Percentiles rank a stretch among this genome's conserved stretches.
These are phyloP conservation scores for Conringia planisiliqua DNA, from an alignment of 345 rosid species.

Conservation along the genomic window DNA sequence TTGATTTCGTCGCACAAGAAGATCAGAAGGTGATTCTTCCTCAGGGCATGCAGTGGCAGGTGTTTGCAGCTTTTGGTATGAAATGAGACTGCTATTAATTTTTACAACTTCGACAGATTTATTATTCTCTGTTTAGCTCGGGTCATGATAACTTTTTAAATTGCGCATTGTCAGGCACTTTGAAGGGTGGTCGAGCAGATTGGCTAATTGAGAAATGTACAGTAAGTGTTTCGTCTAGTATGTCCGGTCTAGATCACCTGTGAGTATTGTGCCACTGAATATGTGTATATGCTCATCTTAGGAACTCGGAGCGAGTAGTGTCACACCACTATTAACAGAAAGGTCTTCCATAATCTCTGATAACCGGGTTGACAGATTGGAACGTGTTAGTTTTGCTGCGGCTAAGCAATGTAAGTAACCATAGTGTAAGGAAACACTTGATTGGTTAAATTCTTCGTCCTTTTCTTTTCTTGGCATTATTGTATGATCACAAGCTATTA, in stretches of 20 bases:
- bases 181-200: slow-evolving; percentile 93
- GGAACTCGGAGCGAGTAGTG: slow-evolving; percentile 89
- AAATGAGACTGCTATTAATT: not conserved
- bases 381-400: slow-evolving; percentile 81
- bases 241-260: not conserved
- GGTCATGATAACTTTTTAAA: not conserved
- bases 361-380: slow-evolving; percentile 64
- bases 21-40: slow-evolving; percentile 52
- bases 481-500: slow-evolving; percentile 6
- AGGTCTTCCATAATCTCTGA: slow-evolving; percentile 72
- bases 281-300: slow-evolving; percentile 7
- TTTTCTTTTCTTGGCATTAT: not conserved
- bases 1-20: slow-evolving; percentile 65
- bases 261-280: not conserved
- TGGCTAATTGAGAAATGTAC: slow-evolving; percentile 97
- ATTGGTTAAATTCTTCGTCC: not conserved
- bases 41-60: slow-evolving; percentile 63
- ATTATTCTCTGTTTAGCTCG: not conserved
- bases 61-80: slow-evolving; percentile 90
- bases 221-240: slow-evolving; percentile 40
- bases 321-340: slow-evolving; percentile 80
- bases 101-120: not conserved
- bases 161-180: slow-evolving; percentile 50
- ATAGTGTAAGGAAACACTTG: not conserved
- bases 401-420: slow-evolving; percentile 68